phyloP scores from a whole-genome alignment of 768 basidiomycete species.

The Brasilioporus rufonigricans region DNA sequence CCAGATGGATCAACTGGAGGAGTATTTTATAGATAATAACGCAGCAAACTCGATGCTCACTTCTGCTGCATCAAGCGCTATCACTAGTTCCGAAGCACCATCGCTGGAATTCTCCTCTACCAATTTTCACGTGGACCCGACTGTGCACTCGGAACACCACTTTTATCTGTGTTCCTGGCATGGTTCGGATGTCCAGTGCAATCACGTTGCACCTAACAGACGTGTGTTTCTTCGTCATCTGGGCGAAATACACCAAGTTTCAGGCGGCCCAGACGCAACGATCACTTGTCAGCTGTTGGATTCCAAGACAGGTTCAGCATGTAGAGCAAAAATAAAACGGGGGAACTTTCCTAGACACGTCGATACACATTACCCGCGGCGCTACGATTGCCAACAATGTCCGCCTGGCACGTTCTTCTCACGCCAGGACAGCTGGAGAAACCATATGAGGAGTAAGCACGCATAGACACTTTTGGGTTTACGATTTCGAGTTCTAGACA shows the following conservation, averaged over 20 bases:
- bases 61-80: neutral
- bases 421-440: conserved; percentile 17
- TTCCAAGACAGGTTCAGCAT: conserved; percentile 1
- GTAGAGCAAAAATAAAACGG: conserved; percentile 3
- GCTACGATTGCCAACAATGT: conserved; percentile 16
- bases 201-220: neutral
- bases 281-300: conserved; percentile 13
- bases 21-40: neutral
- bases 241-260: conserved; percentile 6
- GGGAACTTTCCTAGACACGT: conserved; percentile 17
- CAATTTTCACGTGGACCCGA: neutral
- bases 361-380: conserved; percentile 17
- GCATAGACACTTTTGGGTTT: neutral
- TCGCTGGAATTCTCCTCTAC: neutral
- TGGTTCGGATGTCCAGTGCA: neutral
- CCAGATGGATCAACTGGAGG: neutral
- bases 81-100: neutral
- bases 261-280: neutral
- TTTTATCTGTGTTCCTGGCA: conserved; percentile 18
- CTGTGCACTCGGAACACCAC: neutral
- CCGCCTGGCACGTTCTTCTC: conserved; percentile 15
- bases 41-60: neutral
- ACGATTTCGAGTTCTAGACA: neutral
- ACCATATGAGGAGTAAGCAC: conserved; percentile 17
- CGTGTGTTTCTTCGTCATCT: conserved; percentile 19